A percentile compares a stretch with the other conserved stretches of the same genome.
Conservation (phyloP, 257 asterid genomes). For the Petrea volubilis region DNA sequence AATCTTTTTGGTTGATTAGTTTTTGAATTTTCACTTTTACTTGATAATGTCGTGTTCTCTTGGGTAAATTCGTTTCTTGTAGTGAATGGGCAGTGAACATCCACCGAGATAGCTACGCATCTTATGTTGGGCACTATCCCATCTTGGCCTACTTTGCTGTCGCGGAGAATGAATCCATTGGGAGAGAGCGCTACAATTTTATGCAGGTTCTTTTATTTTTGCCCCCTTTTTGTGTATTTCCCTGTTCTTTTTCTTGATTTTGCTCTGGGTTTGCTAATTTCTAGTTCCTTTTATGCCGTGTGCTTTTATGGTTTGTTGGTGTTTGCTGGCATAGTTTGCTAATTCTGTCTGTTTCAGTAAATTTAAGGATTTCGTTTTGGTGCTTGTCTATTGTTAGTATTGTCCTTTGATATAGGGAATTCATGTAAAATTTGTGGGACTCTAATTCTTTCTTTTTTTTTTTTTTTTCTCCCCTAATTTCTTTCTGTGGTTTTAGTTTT, state of each 20-base stretch:
- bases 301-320: not conserved
- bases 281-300: not conserved
- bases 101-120: slow-evolving; percentile 90
- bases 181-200: slow-evolving; percentile 96
- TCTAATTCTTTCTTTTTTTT: not conserved
- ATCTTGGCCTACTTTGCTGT: slow-evolving; percentile 85
- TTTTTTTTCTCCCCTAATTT: no score
- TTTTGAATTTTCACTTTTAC: not conserved
- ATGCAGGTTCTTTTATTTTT: slow-evolving; percentile 68
- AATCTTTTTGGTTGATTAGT: not conserved
- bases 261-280: not conserved
- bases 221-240: not conserved
- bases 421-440: not conserved
- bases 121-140: slow-evolving; percentile 92
- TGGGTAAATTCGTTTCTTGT: not conserved
- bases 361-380: not conserved
- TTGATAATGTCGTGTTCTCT: not conserved
- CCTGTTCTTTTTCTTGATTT: not conserved
- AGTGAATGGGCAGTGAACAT: slow-evolving; percentile 99
- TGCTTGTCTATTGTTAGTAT: not conserved
- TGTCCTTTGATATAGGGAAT: not conserved
- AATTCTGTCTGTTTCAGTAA: not conserved
- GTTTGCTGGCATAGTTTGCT: not conserved
- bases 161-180: slow-evolving; percentile 96
- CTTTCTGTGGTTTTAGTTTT: not conserved